Evolutionary conservation across 768 basidiomycete genomes (phyloP), one percentile per base, ranked within the genome.

Genomic region (Calocybe cyanea): DNA sequence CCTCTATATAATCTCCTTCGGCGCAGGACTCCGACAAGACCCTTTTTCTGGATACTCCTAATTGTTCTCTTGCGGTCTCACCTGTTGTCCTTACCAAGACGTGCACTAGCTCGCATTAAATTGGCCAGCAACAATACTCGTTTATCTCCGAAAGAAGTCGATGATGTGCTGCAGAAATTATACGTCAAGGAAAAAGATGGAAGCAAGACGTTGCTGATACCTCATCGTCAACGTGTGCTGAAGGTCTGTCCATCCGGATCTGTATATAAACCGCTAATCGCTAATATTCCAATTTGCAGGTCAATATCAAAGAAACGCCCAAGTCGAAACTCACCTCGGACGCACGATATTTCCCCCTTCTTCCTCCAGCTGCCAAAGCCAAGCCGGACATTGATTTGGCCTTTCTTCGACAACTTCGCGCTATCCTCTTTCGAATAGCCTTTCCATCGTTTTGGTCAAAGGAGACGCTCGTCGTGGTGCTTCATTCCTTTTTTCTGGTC

Each of bases 401-500:
- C 0, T 92, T 90, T 59, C 63, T 90, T 48, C 67, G 73, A 15
- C 90, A 92, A 57, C 78, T 95, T 8, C 65, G 78, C 13, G 79
- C 88, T 2, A 80, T 95, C 41, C 62, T 92, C 2, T 63, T 79
- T 21, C 79, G 84, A 17, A 79, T 96, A 48, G 81, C 76, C 17
- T 81, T 85, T 55, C 88, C 79, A 15, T 78, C 73, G 31, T 73
- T 69, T 52, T 69, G 65, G 20, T 80, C 81, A 1, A 83, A 83
- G 52, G 92, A 97, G 57, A 72, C 83, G 0, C 68, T 84, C 24
- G 72, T 96, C 28, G 72, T 97, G 14, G 64, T 78, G 6, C 62
- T 85, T 0, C 94, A 97, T 64, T 90, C 90, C 0, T 77, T 76
- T 46, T 97, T 97, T 65, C 76, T 98, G 43, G 77, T 97, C 2